A percentile compares a stretch with the other conserved stretches of the same genome.
phyloP scores from a whole-genome alignment of 2,329 filamentous ascomycete species.

The Harringtonia lauricola region DNA sequence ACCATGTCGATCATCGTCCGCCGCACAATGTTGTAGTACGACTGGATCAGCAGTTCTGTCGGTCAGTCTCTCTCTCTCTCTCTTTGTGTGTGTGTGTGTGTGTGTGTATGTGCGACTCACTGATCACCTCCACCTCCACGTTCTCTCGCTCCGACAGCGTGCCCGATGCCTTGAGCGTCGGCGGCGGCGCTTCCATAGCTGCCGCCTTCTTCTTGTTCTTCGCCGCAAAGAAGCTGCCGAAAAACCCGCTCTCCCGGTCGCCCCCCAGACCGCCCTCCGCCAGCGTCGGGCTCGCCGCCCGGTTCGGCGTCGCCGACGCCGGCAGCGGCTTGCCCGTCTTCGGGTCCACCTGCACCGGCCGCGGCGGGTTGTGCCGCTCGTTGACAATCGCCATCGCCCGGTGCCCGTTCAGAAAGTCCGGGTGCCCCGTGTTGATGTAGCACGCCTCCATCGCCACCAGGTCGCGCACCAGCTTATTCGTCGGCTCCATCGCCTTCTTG shows the following conservation, averaged over 20 bases:
- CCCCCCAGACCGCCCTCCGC: conserved; percentile 29
- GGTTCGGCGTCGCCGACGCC: conserved; percentile 48
- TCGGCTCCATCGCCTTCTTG: conserved; percentile 97
- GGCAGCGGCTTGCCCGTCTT: conserved; percentile 95
- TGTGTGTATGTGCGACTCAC: conserved; percentile 30
- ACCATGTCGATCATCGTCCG: conserved; percentile 99
- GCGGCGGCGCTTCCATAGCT: conserved; percentile 94
- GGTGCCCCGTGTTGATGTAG: conserved; percentile 97
- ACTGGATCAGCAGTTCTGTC: conserved; percentile 82
- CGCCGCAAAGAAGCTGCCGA: conserved; percentile 94
- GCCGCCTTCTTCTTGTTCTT: conserved; percentile 99
- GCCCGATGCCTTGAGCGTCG: conserved; percentile 87
- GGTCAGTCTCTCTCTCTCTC: neutral
- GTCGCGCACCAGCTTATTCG: conserved; percentile 91
- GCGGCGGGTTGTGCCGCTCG: conserved; percentile 70
- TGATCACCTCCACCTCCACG: conserved; percentile 97
- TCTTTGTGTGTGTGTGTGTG: no score
- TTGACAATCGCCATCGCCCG: conserved; percentile 97
- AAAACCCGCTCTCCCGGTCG: conserved; percentile 66
- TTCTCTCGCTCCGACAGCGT: conserved; percentile 88
- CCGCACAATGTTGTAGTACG: conserved; percentile 97
- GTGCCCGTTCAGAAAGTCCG: conserved; percentile 94
- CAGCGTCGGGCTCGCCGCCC: conserved; percentile 66
- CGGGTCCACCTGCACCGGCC: conserved; percentile 90
- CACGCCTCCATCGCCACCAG: conserved; percentile 91